phyloP scores from a whole-genome alignment of 2,329 filamentous ascomycete species.

The Monilinia fructicola region DNA sequence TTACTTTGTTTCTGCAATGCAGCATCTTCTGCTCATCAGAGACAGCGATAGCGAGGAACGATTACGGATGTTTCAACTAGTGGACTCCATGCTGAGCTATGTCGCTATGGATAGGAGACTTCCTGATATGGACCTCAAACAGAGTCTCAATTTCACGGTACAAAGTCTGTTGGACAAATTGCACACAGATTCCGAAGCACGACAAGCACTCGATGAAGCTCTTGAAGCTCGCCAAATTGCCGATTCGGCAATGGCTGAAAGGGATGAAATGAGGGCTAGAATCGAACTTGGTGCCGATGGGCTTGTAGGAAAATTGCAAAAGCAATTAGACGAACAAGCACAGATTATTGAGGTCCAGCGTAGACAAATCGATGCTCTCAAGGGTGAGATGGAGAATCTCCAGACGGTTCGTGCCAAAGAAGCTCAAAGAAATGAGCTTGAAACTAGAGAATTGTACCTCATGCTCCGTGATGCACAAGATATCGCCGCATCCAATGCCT shows the following conservation, averaged over 20 bases:
- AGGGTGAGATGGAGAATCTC: conserved; percentile 83
- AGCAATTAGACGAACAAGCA: conserved; percentile 88
- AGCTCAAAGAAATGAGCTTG: conserved; percentile 89
- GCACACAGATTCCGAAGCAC: conserved; percentile 92
- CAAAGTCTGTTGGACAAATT: conserved; percentile 93
- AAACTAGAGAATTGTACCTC: conserved; percentile 93
- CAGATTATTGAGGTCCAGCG: conserved; percentile 86
- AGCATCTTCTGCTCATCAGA: conserved; percentile 89
- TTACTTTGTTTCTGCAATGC: conserved; percentile 93
- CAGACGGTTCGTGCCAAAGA: conserved; percentile 86
- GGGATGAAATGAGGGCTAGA: conserved; percentile 88
- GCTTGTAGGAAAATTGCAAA: conserved; percentile 87
- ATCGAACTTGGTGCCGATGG: conserved; percentile 91
- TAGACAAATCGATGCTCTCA: conserved; percentile 82
- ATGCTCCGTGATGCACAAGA: conserved; percentile 98
- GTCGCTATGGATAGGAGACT: conserved; percentile 96
- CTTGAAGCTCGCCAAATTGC: conserved; percentile 88
- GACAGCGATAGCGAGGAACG: conserved; percentile 91
- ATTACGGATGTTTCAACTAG: conserved; percentile 92
- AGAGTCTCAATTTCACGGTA: conserved; percentile 95
- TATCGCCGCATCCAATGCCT: conserved; percentile 82
- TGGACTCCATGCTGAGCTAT: conserved; percentile 98
- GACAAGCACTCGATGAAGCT: conserved; percentile 88
- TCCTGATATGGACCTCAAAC: conserved; percentile 96
- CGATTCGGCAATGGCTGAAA: conserved; percentile 91